Conservation (phyloP, 768 basidiomycete species). For the Suillus decipiens region DNA sequence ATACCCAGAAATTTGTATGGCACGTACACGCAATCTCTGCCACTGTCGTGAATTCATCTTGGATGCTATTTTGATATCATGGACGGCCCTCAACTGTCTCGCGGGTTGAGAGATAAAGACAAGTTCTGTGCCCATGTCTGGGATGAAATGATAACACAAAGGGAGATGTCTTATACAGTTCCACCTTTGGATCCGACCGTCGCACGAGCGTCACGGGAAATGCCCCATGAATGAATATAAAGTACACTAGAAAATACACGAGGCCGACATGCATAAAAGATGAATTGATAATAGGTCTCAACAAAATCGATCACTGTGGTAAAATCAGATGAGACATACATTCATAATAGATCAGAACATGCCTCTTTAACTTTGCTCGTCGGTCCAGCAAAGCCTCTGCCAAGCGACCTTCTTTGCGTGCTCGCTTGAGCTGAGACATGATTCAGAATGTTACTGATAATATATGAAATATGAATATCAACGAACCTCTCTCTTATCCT, state of each 20-base stretch:
- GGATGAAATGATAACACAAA: slow-evolving; percentile 1
- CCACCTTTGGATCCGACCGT: neutral
- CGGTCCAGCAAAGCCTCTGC: slow-evolving; percentile 81
- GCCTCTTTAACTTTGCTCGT: slow-evolving; percentile 84
- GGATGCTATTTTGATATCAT: neutral
- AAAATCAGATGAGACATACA: slow-evolving; percentile 12
- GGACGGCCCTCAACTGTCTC: neutral
- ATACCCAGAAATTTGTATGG: neutral
- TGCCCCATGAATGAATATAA: neutral
- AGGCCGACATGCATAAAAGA: slow-evolving; percentile 10
- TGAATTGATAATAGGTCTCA: slow-evolving; percentile 23
- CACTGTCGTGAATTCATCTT: neutral
- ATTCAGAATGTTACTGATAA: slow-evolving; percentile 10
- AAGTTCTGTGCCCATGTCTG: neutral
- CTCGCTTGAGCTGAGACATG: slow-evolving; percentile 66
- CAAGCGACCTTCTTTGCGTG: slow-evolving; percentile 76
- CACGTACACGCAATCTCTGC: neutral
- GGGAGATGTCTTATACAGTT: neutral
- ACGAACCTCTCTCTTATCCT: slow-evolving; percentile 74
- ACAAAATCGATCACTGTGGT: slow-evolving; percentile 47
- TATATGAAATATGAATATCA: slow-evolving; percentile 1
- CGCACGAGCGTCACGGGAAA: neutral
- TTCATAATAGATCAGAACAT: slow-evolving; percentile 14
- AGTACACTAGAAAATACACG: slow-evolving; percentile 3
- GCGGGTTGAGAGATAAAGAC: neutral